Conservation (phyloP, 768 basidiomycete genomes). For the Cystofilobasidium ferigula region DNA sequence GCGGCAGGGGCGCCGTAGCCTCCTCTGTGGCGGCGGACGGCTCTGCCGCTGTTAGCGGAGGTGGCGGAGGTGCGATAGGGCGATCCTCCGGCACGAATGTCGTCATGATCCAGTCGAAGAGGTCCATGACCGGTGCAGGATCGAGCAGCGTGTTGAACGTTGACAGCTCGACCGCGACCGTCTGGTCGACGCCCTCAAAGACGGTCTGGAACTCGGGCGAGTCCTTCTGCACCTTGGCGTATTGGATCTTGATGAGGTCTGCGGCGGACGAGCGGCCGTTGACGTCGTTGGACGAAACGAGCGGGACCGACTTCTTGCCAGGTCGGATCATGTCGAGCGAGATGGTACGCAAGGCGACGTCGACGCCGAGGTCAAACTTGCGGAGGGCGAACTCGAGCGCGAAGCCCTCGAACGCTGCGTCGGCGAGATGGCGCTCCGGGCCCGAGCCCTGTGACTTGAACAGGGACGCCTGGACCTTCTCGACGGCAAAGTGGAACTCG, state of each 20-base stretch:
- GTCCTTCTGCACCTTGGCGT: conserved; percentile 63
- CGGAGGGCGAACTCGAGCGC: conserved; percentile 60
- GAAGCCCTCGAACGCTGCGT: conserved; percentile 68
- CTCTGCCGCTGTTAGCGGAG: conserved; percentile 20
- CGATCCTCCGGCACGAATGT: conserved; percentile 61
- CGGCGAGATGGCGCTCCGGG: conserved; percentile 62
- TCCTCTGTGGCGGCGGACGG: background rate
- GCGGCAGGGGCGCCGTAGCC: background rate
- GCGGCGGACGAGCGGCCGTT: conserved; percentile 24
- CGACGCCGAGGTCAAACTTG: conserved; percentile 76
- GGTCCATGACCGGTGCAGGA: conserved; percentile 75
- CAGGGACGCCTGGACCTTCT: conserved; percentile 64
- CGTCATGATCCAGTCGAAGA: conserved; percentile 96
- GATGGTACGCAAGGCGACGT: conserved; percentile 56
- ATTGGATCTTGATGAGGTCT: conserved; percentile 68
- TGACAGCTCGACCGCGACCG: conserved; percentile 71
- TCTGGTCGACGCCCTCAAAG: conserved; percentile 79
- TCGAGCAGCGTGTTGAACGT: conserved; percentile 80
- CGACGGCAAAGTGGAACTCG: conserved; percentile 78
- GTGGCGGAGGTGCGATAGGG: conserved; percentile 15
- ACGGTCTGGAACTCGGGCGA: conserved; percentile 73
- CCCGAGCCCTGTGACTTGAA: conserved; percentile 52
- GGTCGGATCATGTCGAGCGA: conserved; percentile 33
- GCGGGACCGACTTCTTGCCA: conserved; percentile 29
- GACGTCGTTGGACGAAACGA: conserved; percentile 29